phyloP scores from a whole-genome alignment of 495 filamentous ascomycete species.

The Penicillium paxilli region DNA sequence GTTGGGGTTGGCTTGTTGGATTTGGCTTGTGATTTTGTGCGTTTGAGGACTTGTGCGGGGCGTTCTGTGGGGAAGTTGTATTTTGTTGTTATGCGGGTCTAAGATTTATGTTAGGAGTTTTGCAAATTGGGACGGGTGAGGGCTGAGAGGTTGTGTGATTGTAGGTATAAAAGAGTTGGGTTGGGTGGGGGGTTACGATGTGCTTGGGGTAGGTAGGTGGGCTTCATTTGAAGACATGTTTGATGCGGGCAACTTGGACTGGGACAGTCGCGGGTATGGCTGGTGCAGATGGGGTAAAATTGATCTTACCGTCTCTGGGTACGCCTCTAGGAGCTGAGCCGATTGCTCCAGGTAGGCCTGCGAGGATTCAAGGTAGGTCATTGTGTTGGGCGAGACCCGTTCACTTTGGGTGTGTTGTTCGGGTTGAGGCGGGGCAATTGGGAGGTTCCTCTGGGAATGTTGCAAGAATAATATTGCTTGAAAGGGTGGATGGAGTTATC shows the following conservation, averaged over 20 bases:
- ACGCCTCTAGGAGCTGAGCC: constrained; percentile 59
- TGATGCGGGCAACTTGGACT: not conserved
- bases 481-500: not conserved
- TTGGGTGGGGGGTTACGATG: not conserved
- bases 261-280: not conserved
- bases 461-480: not conserved
- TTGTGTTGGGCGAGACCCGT: constrained; percentile 29
- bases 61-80: constrained; percentile 64
- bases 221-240: not conserved
- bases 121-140: not conserved
- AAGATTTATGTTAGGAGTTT: constrained; percentile 8
- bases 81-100: constrained; percentile 84
- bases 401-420: constrained; percentile 12
- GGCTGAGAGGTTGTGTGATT: not conserved
- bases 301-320: constrained; percentile 59
- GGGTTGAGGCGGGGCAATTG: not conserved
- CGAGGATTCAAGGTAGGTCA: constrained; percentile 62
- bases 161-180: not conserved
- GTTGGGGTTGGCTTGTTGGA: constrained; percentile 20
- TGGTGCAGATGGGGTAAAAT: not conserved
- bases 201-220: not conserved
- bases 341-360: constrained; percentile 67
- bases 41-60: constrained; percentile 28
- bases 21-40: constrained; percentile 21
- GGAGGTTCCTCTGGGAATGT: not conserved